Base-by-base conservation (phyloP, 2,329 filamentous ascomycete genomes). In the Phyllosticta citriasiana region DNA sequence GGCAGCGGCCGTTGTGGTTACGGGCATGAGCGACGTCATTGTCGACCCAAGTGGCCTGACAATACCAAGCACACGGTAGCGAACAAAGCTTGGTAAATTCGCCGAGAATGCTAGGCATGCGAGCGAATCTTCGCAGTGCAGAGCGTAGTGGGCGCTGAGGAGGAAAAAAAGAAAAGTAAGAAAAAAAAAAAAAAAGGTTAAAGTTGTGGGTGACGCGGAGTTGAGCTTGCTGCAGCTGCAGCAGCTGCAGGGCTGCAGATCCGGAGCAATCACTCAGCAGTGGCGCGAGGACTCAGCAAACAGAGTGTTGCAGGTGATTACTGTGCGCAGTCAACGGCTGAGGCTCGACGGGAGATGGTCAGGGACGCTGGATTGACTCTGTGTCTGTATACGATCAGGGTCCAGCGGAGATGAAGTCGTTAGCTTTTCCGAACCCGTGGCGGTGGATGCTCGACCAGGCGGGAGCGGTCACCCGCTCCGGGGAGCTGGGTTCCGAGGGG, bases 61-160 rank as follows among this genome's bases (percentile, higher is more conserved):
- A 78, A 66, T 27, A 69, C 80, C 16, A 76, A 76, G 4, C 10
- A 40, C 7, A 40, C 5, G 70, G 75, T 33, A 83, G 83, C 33
- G 83, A 86, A 67, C 82, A 77, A 65, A 85, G 79, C 0, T 80
- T 81, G 60, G 77, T 84, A 66, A 78, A 78, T 51, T 78, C 74
- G 63, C 74, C 84, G 8, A 75, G 77, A 52, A 77, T 81, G 53
- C 82, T 82, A 40, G 14, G 33, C 10, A 12, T 16, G 4, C 19
- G 9, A 16, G 33, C 33, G 14, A 40, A 40, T 40, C 33, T 40
- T 40, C 33, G 33, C 33, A 40, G 14, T 40, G 10, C 33, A 40
- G 33, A 40, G 33, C 8, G 33, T 12, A 8, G 9, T 40, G 10
- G 33, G 10, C 33, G 33, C 33, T 40, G 33, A 12, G 9, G 9